Base-by-base conservation (phyloP, 2,329 filamentous ascomycete species). In the Madurella mycetomatis region DNA sequence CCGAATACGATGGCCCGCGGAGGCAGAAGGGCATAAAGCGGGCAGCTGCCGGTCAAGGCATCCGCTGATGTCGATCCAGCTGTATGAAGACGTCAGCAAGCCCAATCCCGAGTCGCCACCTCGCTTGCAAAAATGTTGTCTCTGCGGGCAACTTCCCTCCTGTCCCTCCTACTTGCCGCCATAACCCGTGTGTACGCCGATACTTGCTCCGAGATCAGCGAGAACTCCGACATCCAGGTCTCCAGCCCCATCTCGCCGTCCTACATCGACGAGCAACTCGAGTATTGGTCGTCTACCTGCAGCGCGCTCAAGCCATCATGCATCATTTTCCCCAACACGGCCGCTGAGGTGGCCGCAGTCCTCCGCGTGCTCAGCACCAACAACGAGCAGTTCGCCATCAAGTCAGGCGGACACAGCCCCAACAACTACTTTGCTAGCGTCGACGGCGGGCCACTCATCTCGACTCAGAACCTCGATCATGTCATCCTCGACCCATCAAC, bases 351-450 rank as follows among this genome's bases (percentile, higher is more conserved):
- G 2, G 47, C 60, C 2, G 31, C 51, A 25, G 44, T 63, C 40
- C 34, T 64, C 49, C 32, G 34, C 25, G 43, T 56, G 4, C 58
- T 64, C 30, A 47, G 49, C 51, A 45, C 37, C 39, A 59, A 58
- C 54, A 56, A 54, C 18, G 60, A 61, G 60, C 25, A 16, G 2
- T 84, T 84, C 58, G 80, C 81, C 7, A 67, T 81, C 60, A 79
- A 80, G 60, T 77, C 77, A 8, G 81, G 81, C 30, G 82, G 81
- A 1, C 81, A 84, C 66, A 79, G 77, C 53, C 76, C 79, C 4
- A 81, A 82, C 61, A 71, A 76, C 16, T 76, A 76, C 56, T 76
- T 75, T 40, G 73, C 80, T 1, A 83, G 75, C 59, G 75, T 78
- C 45, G 65, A 73, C 13, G 73, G 68, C 1, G 78, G 78, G 0